These are phyloP conservation scores for Psidium friedrichsthalianum DNA, from an alignment of 345 rosid species.

Conservation along the genomic window DNA sequence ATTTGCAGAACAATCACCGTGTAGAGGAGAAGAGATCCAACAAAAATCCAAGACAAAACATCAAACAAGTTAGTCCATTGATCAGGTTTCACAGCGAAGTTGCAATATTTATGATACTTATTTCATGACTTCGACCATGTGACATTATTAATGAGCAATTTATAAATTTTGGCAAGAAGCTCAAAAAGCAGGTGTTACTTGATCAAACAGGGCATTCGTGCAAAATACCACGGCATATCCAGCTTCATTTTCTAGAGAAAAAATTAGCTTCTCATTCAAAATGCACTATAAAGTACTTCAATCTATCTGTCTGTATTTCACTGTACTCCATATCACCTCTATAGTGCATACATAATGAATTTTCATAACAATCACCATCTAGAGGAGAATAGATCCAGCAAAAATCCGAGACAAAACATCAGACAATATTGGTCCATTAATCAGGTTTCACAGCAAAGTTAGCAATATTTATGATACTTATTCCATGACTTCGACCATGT, in stretches of 20 bases:
- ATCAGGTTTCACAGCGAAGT: neutral
- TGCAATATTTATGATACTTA: neutral
- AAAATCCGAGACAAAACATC: neutral
- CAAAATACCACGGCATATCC: neutral
- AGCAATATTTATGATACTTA: neutral
- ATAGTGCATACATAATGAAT: neutral
- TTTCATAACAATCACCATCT: neutral
- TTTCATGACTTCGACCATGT: neutral
- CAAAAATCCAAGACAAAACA: neutral
- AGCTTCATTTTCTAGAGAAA: neutral
- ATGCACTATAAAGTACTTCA: neutral
- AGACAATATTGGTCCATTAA: neutral
- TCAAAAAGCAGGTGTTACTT: neutral
- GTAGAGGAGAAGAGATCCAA: neutral
- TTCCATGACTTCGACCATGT: neutral
- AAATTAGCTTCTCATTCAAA: neutral
- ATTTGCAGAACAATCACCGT: neutral
- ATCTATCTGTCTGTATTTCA: neutral
- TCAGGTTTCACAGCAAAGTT: neutral
- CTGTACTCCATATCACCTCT: neutral
- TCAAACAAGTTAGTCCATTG: neutral
- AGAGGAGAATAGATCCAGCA: neutral
- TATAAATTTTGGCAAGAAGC: neutral
- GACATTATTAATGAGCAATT: neutral
- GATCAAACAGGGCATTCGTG: neutral